Base-by-base conservation (phyloP, 2,329 filamentous ascomycete species). In the Acrocalymma vagum region DNA sequence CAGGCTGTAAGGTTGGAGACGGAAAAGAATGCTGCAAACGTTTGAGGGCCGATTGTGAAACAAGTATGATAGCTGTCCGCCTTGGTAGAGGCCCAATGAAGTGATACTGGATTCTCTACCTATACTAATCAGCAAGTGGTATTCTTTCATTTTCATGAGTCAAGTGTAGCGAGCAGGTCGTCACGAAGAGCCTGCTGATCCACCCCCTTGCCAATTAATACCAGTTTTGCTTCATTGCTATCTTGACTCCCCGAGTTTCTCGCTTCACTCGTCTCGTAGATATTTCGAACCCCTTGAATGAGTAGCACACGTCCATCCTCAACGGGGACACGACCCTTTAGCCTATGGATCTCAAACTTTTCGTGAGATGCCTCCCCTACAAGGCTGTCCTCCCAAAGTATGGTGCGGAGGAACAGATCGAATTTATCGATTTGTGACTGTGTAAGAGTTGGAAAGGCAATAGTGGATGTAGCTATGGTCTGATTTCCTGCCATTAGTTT, bases 231-330 rank as follows among this genome's bases (percentile, higher is more conserved):
- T 17, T 58, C 53, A 2, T 37, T 35, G 3, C 11, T 38, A 0
- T 15, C 32, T 0, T 25, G 20, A 0, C 14, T 28, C 3, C 22
- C 20, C 10, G 44, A 13, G n/a, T 29, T 28, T 1, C 40, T 43
- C 2, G 28, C 37, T 53, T 96, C 90, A 16, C 90, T 82, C 16
- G 97, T 87, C 60, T 99, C 94, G 67, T 97, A 99, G 11, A 97
- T 81, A 58, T 96, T 93, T 37, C 93, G 78, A 1, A 99, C 94
- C 2, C 92, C 94, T 68, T 99, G 94, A 6, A 97, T 78, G 50
- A 97, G 83, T 64, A 90, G 88, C 28, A 84, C 74, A 0, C 76
- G 74, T 1, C 89, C 90, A 38, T 85, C 77, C 0, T 73, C 62
- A 13, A 93, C 75, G 0, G 81, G 75, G 6, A 97, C 69, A 3